phyloP scores from a whole-genome alignment of 371 early-diverging fungal species.

The Mucor saturninus region DNA sequence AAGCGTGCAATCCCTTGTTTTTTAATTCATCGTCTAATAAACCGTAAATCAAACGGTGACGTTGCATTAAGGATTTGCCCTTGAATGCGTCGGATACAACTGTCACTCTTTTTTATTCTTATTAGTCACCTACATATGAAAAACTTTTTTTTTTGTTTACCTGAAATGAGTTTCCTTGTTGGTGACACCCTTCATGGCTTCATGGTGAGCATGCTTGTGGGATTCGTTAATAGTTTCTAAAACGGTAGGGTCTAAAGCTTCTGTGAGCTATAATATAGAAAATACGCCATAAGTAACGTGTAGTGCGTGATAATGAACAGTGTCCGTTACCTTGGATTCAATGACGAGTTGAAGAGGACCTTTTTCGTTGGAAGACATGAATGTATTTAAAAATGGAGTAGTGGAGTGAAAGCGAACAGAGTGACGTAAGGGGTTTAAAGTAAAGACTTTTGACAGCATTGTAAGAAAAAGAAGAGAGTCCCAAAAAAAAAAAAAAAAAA shows the following conservation, averaged over 20 bases:
- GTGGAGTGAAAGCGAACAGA: conserved; percentile 1
- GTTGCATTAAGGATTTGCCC: conserved; percentile 68
- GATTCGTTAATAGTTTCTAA: conserved; percentile 75
- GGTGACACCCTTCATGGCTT: conserved; percentile 74
- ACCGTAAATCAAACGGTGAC: conserved; percentile 70
- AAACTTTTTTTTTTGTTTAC: conserved; percentile 28
- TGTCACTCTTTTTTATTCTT: conserved; percentile 50
- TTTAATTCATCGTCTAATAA: conserved; percentile 61
- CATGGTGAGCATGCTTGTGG: conserved; percentile 75
- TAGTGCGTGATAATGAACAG: too few species aligned
- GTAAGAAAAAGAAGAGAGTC: background rate
- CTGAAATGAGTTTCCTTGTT: conserved; percentile 79
- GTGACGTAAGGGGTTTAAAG: conserved; percentile 10
- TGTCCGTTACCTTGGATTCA: conserved; percentile 50
- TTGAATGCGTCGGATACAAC: conserved; percentile 69
- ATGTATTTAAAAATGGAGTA: conserved; percentile 25
- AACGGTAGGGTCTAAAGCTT: conserved; percentile 56
- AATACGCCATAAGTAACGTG: too few species aligned
- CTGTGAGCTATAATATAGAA: conserved; percentile 52
- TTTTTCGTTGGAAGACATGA: conserved; percentile 40
- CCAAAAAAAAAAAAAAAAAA: conserved; percentile 16
- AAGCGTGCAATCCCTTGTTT: conserved; percentile 63
- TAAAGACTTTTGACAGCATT: conserved; percentile 17
- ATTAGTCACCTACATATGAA: too few species aligned
- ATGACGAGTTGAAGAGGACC: conserved; percentile 51